These are phyloP conservation scores for Graphilbum ipis-grandicollis DNA, from an alignment of 2,329 filamentous ascomycete species.

Conservation along the genomic window DNA sequence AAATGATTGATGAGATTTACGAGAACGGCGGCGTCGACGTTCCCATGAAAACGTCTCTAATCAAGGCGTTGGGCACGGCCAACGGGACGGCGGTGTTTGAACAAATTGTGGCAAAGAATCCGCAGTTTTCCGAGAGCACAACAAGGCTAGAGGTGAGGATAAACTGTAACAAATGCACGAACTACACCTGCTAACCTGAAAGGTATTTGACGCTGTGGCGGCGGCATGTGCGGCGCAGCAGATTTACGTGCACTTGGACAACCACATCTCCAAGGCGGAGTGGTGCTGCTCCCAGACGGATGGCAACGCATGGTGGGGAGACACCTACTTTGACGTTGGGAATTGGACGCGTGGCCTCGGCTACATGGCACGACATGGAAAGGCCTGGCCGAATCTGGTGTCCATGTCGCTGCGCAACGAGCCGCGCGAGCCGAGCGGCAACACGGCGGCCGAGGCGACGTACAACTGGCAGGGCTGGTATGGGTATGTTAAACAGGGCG, in stretches of 20 bases:
- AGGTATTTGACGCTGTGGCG: constrained; percentile 44
- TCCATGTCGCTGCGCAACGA: constrained; percentile 38
- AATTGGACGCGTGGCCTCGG: constrained; percentile 43
- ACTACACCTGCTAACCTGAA: too few relatives aligned
- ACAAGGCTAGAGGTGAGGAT: constrained; percentile 33
- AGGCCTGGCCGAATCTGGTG: constrained; percentile 26
- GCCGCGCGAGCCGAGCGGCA: constrained; percentile 25
- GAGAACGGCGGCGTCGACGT: constrained; percentile 28
- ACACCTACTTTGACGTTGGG: constrained; percentile 35
- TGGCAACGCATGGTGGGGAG: constrained; percentile 44
- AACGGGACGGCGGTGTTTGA: constrained; percentile 34
- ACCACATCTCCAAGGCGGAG: constrained; percentile 38
- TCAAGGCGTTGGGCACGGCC: constrained; percentile 26
- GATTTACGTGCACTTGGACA: constrained; percentile 42
- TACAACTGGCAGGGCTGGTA: constrained; percentile 45
- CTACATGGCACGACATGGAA: constrained; percentile 42
- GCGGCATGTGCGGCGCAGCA: constrained; percentile 35
- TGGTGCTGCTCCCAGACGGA: constrained; percentile 41
- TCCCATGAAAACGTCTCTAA: constrained; percentile 15
- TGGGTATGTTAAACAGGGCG: constrained; percentile 27
- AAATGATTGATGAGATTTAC: constrained; percentile 44
- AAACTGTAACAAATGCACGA: too few relatives aligned
- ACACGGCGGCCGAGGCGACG: constrained; percentile 14
- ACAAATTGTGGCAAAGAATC: constrained; percentile 38
- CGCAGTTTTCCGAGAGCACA: constrained; percentile 32